Evolutionary conservation across 495 filamentous ascomycete genomes (phyloP), one percentile per base, ranked within the genome.

Genomic region (Parathielavia appendiculata): DNA sequence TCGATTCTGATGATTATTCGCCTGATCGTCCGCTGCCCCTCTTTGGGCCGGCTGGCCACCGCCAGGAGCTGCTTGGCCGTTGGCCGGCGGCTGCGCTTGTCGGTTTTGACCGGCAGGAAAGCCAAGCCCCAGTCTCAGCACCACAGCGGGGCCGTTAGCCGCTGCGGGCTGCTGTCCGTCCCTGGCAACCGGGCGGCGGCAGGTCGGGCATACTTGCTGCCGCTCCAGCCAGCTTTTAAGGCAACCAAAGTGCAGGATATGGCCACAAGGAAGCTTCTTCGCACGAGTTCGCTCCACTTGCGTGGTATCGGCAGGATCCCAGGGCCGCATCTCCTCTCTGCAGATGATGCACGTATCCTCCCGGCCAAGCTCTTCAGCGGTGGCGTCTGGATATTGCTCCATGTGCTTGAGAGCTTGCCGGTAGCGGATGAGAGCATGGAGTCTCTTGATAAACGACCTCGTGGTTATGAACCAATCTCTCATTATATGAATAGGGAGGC

Each of bases 331-430:
- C 51, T 95, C 90, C 69, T 97, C 95, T 57, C 93, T 84, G 73
- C 93, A 98, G 56, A 98, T 96, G 67, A 98, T 98, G 67, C 93
- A 98, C 13, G 92, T 92, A 63, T 95, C 87, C 64, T 96, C 92
- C 48, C 88, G 79, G 19, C 75, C 75, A 19, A 97, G 79, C 58
- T 98, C 93, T 58, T 96, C 91, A 8, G 82, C 77, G 7, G 89
- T 96, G 14, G 93, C 93, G 71, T 98, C 95, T 23, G 90, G 88
- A 67, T 97, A 97, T 63, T 87, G 81, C 46, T 84, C 82, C 92
- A 98, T 97, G 66, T 97, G 87, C 50, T 85, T 79, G 0, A 93
- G 87, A 11, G 95, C 93, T 62, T 90, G 87, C 32, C 91, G 83
- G 66, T 97, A 98, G 44, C 87, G 81, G 51, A 96, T 69, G 66